These are phyloP conservation scores for Backusella parvicylindrica DNA, from an alignment of 192 early-diverging fungal species.

Conservation along the genomic window DNA sequence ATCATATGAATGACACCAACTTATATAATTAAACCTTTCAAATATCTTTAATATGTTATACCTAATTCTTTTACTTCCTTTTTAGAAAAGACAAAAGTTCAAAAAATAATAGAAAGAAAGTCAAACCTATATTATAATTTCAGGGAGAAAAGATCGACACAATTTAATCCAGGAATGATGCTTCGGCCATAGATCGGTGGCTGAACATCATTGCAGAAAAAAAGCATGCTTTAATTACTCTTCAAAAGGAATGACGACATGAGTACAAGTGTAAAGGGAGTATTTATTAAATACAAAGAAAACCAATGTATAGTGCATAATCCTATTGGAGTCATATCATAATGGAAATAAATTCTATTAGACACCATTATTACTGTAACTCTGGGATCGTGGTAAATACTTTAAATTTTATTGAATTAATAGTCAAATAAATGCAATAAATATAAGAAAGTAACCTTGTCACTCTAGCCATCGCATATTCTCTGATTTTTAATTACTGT, in stretches of 20 bases:
- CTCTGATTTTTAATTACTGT: background rate
- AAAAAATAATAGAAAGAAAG: background rate
- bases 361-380: background rate
- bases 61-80: no score
- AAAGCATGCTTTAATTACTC: background rate
- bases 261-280: background rate
- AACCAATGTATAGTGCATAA: background rate
- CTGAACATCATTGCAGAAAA: background rate
- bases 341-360: background rate
- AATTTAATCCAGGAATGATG: background rate
- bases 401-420: background rate
- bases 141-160: background rate
- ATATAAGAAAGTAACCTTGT: background rate
- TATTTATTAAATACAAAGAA: background rate
- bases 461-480: background rate
- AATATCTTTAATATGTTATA: no score
- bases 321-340: background rate
- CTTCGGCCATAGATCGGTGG: background rate
- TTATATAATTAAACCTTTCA: no score
- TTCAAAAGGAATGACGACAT: background rate
- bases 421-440: background rate
- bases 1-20: background rate
- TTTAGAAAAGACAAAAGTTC: no score
- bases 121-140: background rate
- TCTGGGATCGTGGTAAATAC: background rate